Percentiles rank a stretch among this genome's conserved stretches.
Evolutionary conservation across 2,329 filamentous ascomycete genomes (phyloP).

Genomic region (Aspergillus intermedius): DNA sequence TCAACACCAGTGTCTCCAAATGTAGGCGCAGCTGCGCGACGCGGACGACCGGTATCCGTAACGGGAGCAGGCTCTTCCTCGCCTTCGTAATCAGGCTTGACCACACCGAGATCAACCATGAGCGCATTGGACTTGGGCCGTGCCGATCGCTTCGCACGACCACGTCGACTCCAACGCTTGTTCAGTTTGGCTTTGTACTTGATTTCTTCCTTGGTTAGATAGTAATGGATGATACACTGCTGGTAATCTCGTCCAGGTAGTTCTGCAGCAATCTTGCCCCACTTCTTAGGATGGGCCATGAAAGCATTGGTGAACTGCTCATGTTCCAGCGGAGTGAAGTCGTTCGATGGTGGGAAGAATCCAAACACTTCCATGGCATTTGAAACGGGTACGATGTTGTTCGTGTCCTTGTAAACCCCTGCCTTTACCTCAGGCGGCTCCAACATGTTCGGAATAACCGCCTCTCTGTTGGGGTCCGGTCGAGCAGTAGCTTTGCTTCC

Average conservation of each 20-base stretch:
- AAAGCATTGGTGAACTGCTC: conserved; percentile 42
- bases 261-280: conserved; percentile 45
- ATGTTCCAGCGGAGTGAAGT: conserved; percentile 45
- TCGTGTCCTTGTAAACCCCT: conserved; percentile 41
- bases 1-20: conserved; percentile 39
- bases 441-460: conserved; percentile 44
- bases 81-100: conserved; percentile 38
- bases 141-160: conserved; percentile 30
- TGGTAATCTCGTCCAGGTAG: conserved; percentile 42
- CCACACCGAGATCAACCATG: conserved; percentile 41
- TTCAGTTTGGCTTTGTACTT: conserved; percentile 46
- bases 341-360: conserved; percentile 40
- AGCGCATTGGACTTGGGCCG: conserved; percentile 44
- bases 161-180: conserved; percentile 40
- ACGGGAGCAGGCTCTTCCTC: conserved; percentile 40
- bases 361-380: conserved; percentile 39
- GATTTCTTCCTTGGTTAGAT: conserved; percentile 44
- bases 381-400: conserved; percentile 34
- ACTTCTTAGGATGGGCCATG: conserved; percentile 45
- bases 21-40: conserved; percentile 44
- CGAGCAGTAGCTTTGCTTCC: conserved; percentile 38
- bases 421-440: conserved; percentile 33
- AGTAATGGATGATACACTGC: conserved; percentile 47
- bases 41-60: conserved; percentile 45
- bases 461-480: conserved; percentile 41